Conservation (phyloP, 2,329 filamentous ascomycete genomes). For the Sarocladium kiliense region DNA sequence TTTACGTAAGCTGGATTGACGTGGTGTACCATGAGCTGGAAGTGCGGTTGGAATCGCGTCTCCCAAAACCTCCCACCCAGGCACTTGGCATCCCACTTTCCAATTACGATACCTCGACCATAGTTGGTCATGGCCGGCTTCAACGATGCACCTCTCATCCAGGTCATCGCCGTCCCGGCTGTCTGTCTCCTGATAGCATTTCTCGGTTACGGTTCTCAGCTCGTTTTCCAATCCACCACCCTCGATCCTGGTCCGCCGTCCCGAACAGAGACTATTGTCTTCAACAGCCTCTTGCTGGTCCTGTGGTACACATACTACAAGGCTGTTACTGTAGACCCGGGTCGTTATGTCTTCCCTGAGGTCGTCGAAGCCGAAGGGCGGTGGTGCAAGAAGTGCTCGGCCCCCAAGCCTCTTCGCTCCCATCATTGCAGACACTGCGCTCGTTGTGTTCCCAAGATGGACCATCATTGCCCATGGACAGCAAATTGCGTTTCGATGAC, state of each 20-base stretch:
- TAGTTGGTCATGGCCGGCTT: constrained; percentile 33
- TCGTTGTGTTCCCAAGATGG: constrained; percentile 75
- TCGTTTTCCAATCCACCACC: constrained; percentile 54
- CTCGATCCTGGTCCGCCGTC: constrained; percentile 58
- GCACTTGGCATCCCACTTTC: neutral
- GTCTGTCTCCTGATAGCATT: constrained; percentile 63
- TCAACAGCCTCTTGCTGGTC: constrained; percentile 60
- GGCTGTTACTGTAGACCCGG: constrained; percentile 53
- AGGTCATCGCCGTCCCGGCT: constrained; percentile 60
- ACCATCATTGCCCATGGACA: constrained; percentile 86
- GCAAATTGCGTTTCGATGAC: constrained; percentile 76
- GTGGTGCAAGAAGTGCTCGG: constrained; percentile 74
- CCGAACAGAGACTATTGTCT: constrained; percentile 49
- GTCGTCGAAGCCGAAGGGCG: constrained; percentile 38
- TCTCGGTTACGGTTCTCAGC: constrained; percentile 68
- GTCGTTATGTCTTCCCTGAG: constrained; percentile 43
- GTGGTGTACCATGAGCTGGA: too few relatives aligned
- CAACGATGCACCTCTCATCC: constrained; percentile 37
- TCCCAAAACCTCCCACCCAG: neutral
- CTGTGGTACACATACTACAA: constrained; percentile 67
- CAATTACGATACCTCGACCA: neutral
- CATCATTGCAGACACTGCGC: constrained; percentile 78
- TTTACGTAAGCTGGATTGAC: neutral
- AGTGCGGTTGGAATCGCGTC: neutral
- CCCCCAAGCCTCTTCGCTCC: constrained; percentile 68